Evolutionary conservation across 2,329 filamentous ascomycete genomes (phyloP).

Genomic region (Lasiodiplodia citricola): DNA sequence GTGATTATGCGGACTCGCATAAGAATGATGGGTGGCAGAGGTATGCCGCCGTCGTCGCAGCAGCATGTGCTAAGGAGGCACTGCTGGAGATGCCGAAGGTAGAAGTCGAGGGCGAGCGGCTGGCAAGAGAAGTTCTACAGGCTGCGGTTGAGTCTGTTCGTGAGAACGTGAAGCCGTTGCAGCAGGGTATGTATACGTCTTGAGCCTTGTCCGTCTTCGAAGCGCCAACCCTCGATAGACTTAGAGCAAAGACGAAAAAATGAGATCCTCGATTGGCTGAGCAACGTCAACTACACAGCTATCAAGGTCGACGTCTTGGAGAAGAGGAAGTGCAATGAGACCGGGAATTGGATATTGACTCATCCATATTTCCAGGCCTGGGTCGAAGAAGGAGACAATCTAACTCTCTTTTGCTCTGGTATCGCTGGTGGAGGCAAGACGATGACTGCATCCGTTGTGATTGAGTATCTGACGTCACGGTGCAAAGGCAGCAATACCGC

Average conservation of each 20-base stretch:
- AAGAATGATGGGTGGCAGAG: background rate
- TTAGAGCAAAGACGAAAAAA: background rate
- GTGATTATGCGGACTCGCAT: background rate
- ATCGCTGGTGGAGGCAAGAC: background rate
- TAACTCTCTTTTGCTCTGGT: background rate
- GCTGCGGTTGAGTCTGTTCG: background rate
- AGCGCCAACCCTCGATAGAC: background rate
- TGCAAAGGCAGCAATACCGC: background rate
- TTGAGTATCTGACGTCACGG: background rate
- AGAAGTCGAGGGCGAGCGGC: background rate
- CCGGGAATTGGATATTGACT: background rate
- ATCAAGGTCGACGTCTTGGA: background rate
- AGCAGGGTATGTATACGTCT: background rate
- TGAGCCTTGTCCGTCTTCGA: background rate
- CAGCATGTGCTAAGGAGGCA: background rate
- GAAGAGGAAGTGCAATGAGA: background rate
- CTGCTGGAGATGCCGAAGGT: background rate
- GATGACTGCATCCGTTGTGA: background rate
- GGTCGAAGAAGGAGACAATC: background rate
- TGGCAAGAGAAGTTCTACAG: background rate
- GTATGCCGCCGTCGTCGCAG: background rate
- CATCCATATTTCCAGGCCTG: background rate
- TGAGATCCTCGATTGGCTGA: background rate
- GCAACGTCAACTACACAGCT: background rate
- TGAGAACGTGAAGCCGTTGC: background rate